Evolutionary conservation across 1,139 yeast genomes (phyloP), one percentile per base, ranked within the genome.

Genomic region (Saccharomyces hybrid): DNA sequence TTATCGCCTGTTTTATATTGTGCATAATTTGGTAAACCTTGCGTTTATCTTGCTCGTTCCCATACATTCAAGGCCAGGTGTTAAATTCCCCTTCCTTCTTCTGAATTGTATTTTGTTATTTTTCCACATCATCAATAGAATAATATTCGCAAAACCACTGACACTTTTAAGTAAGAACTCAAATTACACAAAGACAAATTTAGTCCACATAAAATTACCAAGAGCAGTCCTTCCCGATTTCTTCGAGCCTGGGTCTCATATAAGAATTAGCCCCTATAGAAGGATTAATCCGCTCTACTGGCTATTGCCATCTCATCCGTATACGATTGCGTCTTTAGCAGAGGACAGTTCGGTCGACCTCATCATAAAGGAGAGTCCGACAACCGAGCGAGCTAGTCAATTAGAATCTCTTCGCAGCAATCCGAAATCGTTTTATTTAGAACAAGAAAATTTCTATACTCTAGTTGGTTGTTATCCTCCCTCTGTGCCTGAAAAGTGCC

Each of bases 11-110:
- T 91, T 90, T 63, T 90, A 83, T 66, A 64, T 80, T 44, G 69
- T 80, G 53, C 98, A 91, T 70, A 86, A 87, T 64, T 53, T 80
- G 1, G 78, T 82, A 62, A 79, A 90, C 11, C 82, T 95, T 85
- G 60, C 78, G 2, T 77, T 84, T 49, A 81, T 89, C 4, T 66
- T 81, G 1, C 69, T 83, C 46, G 73, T 86, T 5, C 84, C 83
- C 56, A 72, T 78, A 55, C 98, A 91, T 70, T 86, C 95, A 1
- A 77, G 91, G 54, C 96, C 96, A 0, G 79, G 81, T 4, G 82
- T 85, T 42, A 72, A 77, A 6, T 70, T 79, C 1, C 71, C 72
- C 3, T 74, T 73, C 50, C 76, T 88, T 20, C 52, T 72, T 1
- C 56, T 79, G 13, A 84, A 86, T 61, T 55, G 76, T 2, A 54